phyloP scores from a whole-genome alignment of 208 protist species.

The Balamuthia mandrillaris region DNA sequence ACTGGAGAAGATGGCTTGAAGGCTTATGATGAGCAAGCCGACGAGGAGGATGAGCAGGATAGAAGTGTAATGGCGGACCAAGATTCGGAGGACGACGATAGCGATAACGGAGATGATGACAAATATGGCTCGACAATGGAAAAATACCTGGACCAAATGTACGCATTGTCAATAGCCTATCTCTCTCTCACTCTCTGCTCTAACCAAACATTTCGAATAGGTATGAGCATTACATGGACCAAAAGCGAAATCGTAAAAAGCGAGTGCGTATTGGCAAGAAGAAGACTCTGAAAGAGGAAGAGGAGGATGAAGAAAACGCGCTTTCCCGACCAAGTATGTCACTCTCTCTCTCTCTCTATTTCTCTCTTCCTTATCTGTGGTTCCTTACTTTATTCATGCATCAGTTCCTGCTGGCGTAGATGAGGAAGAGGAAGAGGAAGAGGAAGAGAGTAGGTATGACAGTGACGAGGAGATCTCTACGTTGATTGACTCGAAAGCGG shows the following conservation, averaged over 20 bases:
- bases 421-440: conserved; percentile 64
- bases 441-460: conserved; percentile 62
- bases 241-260: neutral
- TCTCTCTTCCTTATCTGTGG: conserved; percentile 55
- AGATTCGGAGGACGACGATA: too few relatives aligned
- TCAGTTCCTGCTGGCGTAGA: conserved; percentile 68
- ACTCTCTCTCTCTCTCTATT: conserved; percentile 72
- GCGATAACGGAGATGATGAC: too few relatives aligned
- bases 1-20: too few relatives aligned
- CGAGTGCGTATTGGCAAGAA: neutral
- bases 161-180: too few relatives aligned
- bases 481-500: neutral
- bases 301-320: conserved; percentile 86
- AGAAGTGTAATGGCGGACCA: too few relatives aligned
- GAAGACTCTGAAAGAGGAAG: conserved; percentile 69
- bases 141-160: too few relatives aligned
- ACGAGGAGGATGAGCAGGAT: too few relatives aligned
- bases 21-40: too few relatives aligned
- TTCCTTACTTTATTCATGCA: neutral
- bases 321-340: conserved; percentile 69
- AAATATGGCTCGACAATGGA: too few relatives aligned
- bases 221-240: neutral
- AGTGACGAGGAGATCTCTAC: conserved; percentile 32
- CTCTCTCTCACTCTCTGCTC: neutral
- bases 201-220: neutral